These are phyloP conservation scores for Microdochium trichocladiopsis DNA, from an alignment of 2,329 filamentous ascomycete genomes.

Conservation along the genomic window DNA sequence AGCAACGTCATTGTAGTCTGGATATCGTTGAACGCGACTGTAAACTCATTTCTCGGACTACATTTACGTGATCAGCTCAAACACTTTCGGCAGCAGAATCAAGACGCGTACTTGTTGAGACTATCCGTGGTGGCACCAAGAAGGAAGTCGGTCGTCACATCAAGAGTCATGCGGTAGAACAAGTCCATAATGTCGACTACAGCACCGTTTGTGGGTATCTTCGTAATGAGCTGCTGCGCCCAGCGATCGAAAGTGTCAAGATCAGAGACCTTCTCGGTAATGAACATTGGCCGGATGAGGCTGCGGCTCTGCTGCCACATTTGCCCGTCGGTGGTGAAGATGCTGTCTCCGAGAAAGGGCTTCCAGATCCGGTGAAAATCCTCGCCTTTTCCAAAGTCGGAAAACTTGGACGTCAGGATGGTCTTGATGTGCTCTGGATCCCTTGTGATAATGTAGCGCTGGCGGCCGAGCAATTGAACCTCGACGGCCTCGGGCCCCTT, in stretches of 20 bases:
- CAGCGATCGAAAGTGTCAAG: conserved; percentile 54
- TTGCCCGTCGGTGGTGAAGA: conserved; percentile 45
- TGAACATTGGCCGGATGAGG: conserved; percentile 48
- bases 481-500: conserved; percentile 28
- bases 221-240: conserved; percentile 48
- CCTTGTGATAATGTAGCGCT: conserved; percentile 35
- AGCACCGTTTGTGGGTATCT: conserved; percentile 45
- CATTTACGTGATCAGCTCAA: conserved; percentile 7
- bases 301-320: conserved; percentile 46
- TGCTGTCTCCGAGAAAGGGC: conserved; percentile 46
- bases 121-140: conserved; percentile 52
- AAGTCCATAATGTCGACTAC: conserved; percentile 54
- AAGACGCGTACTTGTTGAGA: conserved; percentile 27
- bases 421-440: conserved; percentile 53
- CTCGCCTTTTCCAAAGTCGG: conserved; percentile 41
- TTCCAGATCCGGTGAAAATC: conserved; percentile 33
- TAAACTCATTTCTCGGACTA: conserved; percentile 52
- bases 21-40: conserved; percentile 62
- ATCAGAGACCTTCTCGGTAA: conserved; percentile 36
- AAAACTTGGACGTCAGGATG: conserved; percentile 47
- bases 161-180: conserved; percentile 60
- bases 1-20: conserved; percentile 61
- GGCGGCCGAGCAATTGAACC: conserved; percentile 20
- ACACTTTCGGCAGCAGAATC: not conserved
- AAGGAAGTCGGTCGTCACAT: conserved; percentile 61